Evolutionary conservation across 495 filamentous ascomycete genomes (phyloP).

Genomic region (Pseudevernia furfuracea): DNA sequence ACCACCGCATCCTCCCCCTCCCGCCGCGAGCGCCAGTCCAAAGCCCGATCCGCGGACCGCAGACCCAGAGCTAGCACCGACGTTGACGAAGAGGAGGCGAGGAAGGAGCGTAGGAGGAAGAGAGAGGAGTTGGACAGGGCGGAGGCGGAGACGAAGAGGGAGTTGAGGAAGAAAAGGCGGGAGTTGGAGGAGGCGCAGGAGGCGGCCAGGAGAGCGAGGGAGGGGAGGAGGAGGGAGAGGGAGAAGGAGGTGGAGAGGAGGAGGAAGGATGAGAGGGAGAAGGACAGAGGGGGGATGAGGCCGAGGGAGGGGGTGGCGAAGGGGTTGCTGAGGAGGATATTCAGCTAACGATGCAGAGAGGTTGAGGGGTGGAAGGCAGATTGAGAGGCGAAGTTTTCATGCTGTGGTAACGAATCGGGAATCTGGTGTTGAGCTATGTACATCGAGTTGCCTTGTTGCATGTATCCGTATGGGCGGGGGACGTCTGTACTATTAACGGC

Average conservation of each 20-base stretch:
- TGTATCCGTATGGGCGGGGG: background rate
- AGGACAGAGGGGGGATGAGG: background rate
- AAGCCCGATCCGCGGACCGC: constrained; percentile 14
- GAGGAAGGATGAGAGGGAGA: constrained; percentile 14
- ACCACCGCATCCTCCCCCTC: constrained; percentile 13
- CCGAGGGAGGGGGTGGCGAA: background rate
- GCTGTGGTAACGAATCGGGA: background rate
- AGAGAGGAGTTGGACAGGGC: constrained; percentile 24
- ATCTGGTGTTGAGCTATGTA: background rate
- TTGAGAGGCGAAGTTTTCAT: background rate
- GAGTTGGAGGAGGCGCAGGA: constrained; percentile 23
- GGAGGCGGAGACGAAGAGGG: constrained; percentile 21
- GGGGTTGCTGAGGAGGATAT: constrained; percentile 1
- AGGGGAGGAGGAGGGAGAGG: constrained; percentile 18
- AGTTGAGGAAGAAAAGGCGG: constrained; percentile 22
- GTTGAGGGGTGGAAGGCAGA: background rate
- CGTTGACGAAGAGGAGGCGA: constrained; percentile 16
- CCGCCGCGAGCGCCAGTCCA: constrained; percentile 9
- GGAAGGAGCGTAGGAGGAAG: constrained; percentile 16
- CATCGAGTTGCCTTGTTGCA: background rate
- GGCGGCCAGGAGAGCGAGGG: constrained; percentile 18
- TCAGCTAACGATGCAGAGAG: background rate
- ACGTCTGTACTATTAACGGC: background rate
- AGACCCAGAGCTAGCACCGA: constrained; percentile 8
- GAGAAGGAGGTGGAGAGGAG: constrained; percentile 6